Base-by-base conservation (phyloP, 352 stramenopile species). In the Phytophthora sp. region DNA sequence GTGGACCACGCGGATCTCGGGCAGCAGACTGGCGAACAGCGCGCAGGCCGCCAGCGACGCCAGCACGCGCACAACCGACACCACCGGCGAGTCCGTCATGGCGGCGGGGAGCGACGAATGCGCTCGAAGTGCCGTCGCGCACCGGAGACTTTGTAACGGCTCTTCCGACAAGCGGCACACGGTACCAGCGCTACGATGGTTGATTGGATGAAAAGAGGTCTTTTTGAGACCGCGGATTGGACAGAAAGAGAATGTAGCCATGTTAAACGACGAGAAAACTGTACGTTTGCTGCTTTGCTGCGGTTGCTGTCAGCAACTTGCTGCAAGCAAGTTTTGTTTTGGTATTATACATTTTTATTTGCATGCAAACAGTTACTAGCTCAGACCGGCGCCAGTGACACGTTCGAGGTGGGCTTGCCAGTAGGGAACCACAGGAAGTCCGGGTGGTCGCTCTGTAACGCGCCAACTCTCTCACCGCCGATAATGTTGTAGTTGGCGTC, bases 21-120 rank as follows among this genome's bases (percentile, higher is more conserved):
- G 77, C 7, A 74, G 26, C 0, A 84, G 73, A 45, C 75, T 84
- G 34, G 70, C 72, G 49, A 84, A 87, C n/a, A 87, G 61, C 37
- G 52, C 46, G 44, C 63, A 77, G 9, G 77, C 67, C 44, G 77
- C 75, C 28, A 84, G 26, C n/a, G 75, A 80, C 3, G 77, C 77
- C 24, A 64, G 49, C 4, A 74, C 57, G n/a, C 71, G 74, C 17
- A 87, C 62, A 20, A 73, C 52, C 20, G 66, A 63, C 53, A 82
- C 66, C 20, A 59, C 21, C 3, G 56, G 67, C 11, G 45, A 12
- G 3, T 66, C 59, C 6, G 69, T 21, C 70, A 77, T 82, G 11
- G 17, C 42, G 11, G 32, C 38, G 30, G 15, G 13, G 17, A 26
- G 23, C 8, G 13, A 23, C 4, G 2, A 48, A 23, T 38, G 23